Evolutionary conservation across 495 filamentous ascomycete genomes (phyloP), one percentile per base, ranked within the genome.

Genomic region (Hypomontagnella submonticulosa): DNA sequence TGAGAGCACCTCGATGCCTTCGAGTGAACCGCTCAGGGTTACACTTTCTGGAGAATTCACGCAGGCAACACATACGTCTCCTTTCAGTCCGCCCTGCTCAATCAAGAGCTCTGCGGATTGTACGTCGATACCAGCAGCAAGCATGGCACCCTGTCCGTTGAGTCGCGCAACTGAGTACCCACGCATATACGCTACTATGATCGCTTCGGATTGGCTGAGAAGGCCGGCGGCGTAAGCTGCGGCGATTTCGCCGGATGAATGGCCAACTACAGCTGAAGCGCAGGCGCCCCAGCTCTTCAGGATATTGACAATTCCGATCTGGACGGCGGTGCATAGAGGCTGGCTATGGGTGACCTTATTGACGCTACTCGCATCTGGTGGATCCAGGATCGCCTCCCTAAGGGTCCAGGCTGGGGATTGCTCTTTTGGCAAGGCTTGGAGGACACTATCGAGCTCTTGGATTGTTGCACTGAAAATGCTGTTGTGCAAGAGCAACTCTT

Each of bases 171-270:
- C 55, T 67, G 76, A 46, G 63, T 76, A 41, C 18, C 80, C 71
- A 15, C 76, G 74, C 65, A 81, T 67, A 76, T 78, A 77, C 0
- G 86, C 81, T 0, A 83, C 68, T 5, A 81, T 58, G 77, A 87
- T 87, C 19, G 79, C 79, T 2, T 79, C 75, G 6, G 77, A 12
- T 42, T 67, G 7, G 80, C 80, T 73, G 8, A 85, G 41, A 10
- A 75, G 66, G 1, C 81, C 81, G 1, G 75, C 72, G 3, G 77
- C 73, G 54, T 82, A 84, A 0, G 83, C 82, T 3, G 83, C 84
- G 13, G 75, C 81, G 55, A 89, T 89, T 60, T 90, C 87, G 2
- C 87, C 87, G 59, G 82, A 85, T 0, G 87, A 89, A 63, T 90
- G 87, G 1, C 87, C 87, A 0, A 87, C 76, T 0, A 84, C 81